These are phyloP conservation scores for Fusarium palustre DNA, from an alignment of 2,329 filamentous ascomycete genomes.

Conservation along the genomic window DNA sequence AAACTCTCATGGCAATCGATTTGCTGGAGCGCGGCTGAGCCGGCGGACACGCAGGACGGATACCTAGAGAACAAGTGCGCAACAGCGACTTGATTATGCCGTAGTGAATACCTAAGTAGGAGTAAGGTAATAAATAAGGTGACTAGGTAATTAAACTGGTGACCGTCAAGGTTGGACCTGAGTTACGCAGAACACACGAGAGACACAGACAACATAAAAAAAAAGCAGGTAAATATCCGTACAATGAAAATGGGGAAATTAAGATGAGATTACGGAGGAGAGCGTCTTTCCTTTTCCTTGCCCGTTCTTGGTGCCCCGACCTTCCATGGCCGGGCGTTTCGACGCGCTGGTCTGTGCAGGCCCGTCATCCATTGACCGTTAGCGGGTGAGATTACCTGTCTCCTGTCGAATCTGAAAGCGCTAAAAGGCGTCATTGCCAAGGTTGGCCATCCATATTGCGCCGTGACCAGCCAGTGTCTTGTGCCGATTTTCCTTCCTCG, in stretches of 20 bases:
- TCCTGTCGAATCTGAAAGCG: slow-evolving; percentile 31
- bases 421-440: slow-evolving; percentile 37
- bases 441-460: not conserved
- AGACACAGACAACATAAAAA: not conserved
- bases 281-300: not conserved
- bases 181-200: slow-evolving; percentile 15
- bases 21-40: slow-evolving; percentile 35
- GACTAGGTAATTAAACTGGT: not conserved
- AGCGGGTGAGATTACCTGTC: slow-evolving; percentile 23
- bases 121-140: not conserved
- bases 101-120: not conserved
- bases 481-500: slow-evolving; percentile 20
- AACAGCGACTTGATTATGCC: not conserved
- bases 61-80: slow-evolving; percentile 1
- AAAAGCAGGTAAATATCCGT: not conserved
- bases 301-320: slow-evolving; percentile 2
- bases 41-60: slow-evolving; percentile 28
- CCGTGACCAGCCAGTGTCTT: slow-evolving; percentile 17
- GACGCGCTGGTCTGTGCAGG: slow-evolving; percentile 33
- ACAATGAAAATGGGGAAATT: slow-evolving; percentile 20
- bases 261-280: slow-evolving; percentile 6
- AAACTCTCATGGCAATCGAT: slow-evolving; percentile 44
- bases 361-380: slow-evolving; percentile 33
- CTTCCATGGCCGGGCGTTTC: slow-evolving; percentile 30
- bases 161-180: slow-evolving; percentile 4